Percentiles rank a stretch among this genome's conserved stretches.
Conservation (phyloP, 139 green algal genomes). For the Chlorella ohadii region DNA sequence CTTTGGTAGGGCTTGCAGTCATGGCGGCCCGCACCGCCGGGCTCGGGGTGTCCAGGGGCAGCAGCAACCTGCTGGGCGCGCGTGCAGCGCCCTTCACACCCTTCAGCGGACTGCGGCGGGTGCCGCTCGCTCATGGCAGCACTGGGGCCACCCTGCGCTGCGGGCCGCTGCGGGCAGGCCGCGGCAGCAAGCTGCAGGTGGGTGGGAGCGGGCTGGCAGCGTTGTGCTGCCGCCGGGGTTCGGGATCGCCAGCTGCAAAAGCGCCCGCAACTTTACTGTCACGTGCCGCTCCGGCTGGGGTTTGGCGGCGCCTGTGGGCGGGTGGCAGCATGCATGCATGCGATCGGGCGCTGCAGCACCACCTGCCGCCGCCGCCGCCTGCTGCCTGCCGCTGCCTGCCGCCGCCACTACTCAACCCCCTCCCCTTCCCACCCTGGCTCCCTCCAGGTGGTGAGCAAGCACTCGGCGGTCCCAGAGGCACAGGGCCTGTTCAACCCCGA, state of each 20-base stretch:
- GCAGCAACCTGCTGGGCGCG: no score
- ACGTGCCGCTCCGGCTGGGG: no score
- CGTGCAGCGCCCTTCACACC: no score
- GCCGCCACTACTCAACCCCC: neutral
- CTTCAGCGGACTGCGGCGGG: no score
- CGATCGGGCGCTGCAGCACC: neutral
- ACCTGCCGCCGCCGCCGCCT: neutral
- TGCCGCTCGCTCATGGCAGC: no score
- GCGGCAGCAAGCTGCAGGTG: constrained; percentile 23
- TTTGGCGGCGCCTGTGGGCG: neutral
- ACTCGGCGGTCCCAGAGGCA: constrained; percentile 43
- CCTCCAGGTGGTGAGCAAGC: constrained; percentile 42
- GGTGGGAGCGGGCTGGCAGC: neutral
- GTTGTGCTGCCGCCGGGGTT: no score
- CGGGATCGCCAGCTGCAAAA: no score
- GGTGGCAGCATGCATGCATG: neutral
- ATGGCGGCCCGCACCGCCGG: no score
- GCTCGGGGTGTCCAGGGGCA: no score
- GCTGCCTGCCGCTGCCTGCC: constrained; percentile 2
- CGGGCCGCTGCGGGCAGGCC: neutral
- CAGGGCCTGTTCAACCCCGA: constrained; percentile 56
- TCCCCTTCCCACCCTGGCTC: neutral
- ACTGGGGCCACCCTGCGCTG: constrained; percentile 6
- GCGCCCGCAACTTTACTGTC: no score
- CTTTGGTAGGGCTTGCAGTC: no score